phyloP scores from a whole-genome alignment of 106 monocot genomes.

The Narthecium ossifragum region DNA sequence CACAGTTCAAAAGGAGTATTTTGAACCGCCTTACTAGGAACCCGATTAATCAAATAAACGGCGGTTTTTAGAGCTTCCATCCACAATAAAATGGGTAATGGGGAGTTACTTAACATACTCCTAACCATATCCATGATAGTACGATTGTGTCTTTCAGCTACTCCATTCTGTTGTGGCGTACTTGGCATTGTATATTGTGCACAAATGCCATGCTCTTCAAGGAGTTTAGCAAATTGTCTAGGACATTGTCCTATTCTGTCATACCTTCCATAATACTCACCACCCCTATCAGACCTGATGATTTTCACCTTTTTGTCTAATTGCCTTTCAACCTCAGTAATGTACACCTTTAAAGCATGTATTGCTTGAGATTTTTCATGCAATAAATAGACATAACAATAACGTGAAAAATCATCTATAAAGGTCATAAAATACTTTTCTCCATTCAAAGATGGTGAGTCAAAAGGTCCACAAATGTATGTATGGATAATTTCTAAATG shows the following conservation, averaged over 20 bases:
- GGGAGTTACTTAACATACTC: too few species aligned
- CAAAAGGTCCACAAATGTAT: neutral
- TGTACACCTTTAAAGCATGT: neutral
- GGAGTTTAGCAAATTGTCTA: neutral
- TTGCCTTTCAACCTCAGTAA: neutral
- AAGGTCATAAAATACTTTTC: too few species aligned
- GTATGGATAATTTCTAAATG: neutral
- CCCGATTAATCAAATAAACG: too few species aligned
- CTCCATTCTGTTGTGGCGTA: neutral
- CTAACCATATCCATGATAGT: neutral
- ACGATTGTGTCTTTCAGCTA: neutral
- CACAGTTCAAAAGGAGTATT: too few species aligned
- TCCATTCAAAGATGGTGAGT: too few species aligned
- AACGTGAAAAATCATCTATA: conserved; percentile 2
- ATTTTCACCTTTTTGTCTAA: neutral
- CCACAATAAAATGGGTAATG: too few species aligned
- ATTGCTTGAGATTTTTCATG: conserved; percentile 1
- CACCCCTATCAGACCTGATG: neutral
- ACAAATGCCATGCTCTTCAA: neutral
- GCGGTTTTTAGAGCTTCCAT: too few species aligned
- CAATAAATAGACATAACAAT: neutral
- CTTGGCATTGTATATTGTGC: neutral
- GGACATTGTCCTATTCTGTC: neutral
- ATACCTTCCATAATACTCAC: neutral
- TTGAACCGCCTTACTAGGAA: too few species aligned